A percentile compares a stretch with the other conserved stretches of the same genome.
Conservation (phyloP, 176 grass and related monocot species). For the Carex pumila region DNA sequence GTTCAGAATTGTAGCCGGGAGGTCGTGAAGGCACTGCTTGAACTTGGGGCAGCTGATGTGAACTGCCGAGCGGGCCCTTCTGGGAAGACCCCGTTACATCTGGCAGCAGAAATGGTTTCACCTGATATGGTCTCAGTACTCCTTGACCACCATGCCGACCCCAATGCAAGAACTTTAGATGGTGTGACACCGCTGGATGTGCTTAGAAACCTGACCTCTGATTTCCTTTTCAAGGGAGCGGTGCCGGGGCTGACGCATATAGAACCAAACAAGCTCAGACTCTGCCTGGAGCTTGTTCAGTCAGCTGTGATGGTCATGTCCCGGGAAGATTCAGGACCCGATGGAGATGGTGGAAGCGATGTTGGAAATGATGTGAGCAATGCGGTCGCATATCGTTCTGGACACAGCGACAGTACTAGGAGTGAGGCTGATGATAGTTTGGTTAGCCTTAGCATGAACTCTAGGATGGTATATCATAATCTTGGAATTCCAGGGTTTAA, state of each 20-base stretch:
- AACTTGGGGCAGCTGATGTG: constrained; percentile 94
- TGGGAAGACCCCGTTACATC: constrained; percentile 73
- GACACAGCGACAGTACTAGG: constrained; percentile 11
- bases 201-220: constrained; percentile 83
- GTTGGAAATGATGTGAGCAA: constrained; percentile 11
- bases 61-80: constrained; percentile 69
- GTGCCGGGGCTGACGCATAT: constrained; percentile 84
- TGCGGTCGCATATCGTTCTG: constrained; percentile 2
- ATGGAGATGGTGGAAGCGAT: constrained; percentile 17
- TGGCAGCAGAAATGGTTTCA: constrained; percentile 89
- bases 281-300: constrained; percentile 95
- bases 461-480: constrained; percentile 67
- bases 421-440: constrained; percentile 61
- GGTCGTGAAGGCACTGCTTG: constrained; percentile 94
- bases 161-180: constrained; percentile 68
- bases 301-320: constrained; percentile 81
- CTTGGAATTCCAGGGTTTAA: constrained; percentile 42
- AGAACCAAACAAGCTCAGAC: constrained; percentile 92
- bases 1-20: constrained; percentile 85
- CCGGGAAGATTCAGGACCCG: constrained; percentile 51
- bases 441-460: constrained; percentile 82
- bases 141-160: constrained; percentile 95
- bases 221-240: constrained; percentile 98
- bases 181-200: constrained; percentile 81
- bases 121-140: constrained; percentile 95